These are phyloP conservation scores for Penicillium hordei DNA, from an alignment of 2,329 filamentous ascomycete genomes.

Conservation along the genomic window DNA sequence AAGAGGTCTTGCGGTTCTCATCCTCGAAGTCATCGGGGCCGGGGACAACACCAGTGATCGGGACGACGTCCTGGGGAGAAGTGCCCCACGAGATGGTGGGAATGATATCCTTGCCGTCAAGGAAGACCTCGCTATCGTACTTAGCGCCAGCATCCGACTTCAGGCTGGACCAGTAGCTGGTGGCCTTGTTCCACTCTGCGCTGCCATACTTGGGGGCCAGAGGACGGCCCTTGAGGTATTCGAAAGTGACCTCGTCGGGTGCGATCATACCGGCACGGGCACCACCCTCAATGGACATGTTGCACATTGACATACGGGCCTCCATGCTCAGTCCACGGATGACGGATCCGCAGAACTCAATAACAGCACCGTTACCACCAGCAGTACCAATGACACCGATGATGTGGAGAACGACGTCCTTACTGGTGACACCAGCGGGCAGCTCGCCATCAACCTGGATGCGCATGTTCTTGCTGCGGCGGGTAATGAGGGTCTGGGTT, in stretches of 20 bases:
- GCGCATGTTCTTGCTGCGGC: conserved; percentile 97
- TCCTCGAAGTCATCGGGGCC: conserved; percentile 83
- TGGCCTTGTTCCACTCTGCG: conserved; percentile 84
- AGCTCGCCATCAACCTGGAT: conserved; percentile 92
- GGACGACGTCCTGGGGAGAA: conserved; percentile 91
- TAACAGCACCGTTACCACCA: conserved; percentile 89
- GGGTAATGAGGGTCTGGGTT: conserved; percentile 91
- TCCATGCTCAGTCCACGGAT: conserved; percentile 91
- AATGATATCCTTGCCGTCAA: conserved; percentile 88
- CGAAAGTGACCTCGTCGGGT: conserved; percentile 88
- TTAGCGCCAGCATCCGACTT: conserved; percentile 84
- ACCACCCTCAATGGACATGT: conserved; percentile 97
- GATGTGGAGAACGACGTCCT: conserved; percentile 89
- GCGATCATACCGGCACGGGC: conserved; percentile 96
- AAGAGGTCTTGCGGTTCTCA: conserved; percentile 75
- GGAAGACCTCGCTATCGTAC: conserved; percentile 85
- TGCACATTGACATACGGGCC: conserved; percentile 98
- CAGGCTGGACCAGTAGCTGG: conserved; percentile 82
- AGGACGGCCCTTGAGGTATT: conserved; percentile 89
- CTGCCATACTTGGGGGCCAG: conserved; percentile 82
- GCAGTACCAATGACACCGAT: conserved; percentile 95
- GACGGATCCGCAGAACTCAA: conserved; percentile 95
- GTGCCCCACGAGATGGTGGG: conserved; percentile 97
- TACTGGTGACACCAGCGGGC: conserved; percentile 87
- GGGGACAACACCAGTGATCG: conserved; percentile 87